Conservation (phyloP, 1,139 yeast genomes). For the Dujonia santamariae region DNA sequence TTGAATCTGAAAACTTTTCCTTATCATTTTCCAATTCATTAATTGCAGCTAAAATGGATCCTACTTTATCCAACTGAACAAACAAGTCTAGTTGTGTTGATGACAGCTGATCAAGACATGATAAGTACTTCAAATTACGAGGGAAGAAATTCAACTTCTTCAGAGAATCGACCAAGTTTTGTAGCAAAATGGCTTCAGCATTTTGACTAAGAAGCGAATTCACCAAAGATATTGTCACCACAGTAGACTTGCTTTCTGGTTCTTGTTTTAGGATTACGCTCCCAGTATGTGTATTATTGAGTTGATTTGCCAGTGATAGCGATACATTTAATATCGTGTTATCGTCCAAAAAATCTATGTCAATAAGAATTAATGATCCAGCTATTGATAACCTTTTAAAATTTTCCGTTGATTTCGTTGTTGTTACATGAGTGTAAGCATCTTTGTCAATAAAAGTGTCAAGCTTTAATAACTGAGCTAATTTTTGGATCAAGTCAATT, state of each 20-base stretch:
- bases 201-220: conserved; percentile 6
- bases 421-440: conserved; percentile 25
- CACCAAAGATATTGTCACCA: neutral
- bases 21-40: conserved; percentile 8
- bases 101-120: conserved; percentile 35
- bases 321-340: conserved; percentile 26
- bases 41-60: conserved; percentile 22
- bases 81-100: conserved; percentile 31
- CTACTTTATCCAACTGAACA: conserved; percentile 29
- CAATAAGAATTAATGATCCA: conserved; percentile 41
- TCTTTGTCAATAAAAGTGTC: conserved; percentile 44
- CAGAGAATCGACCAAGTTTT: conserved; percentile 19
- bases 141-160: conserved; percentile 31
- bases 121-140: conserved; percentile 32
- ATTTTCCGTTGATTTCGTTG: conserved; percentile 15
- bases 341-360: conserved; percentile 35
- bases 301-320: conserved; percentile 35
- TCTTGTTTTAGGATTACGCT: conserved; percentile 8
- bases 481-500: conserved; percentile 37
- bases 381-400: conserved; percentile 40
- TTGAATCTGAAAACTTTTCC: conserved; percentile 9
- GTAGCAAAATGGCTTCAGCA: conserved; percentile 29
- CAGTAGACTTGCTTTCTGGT: neutral
- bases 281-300: conserved; percentile 3
- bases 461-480: conserved; percentile 40